Base-by-base conservation (phyloP, 2,329 filamentous ascomycete species). In the Colletotrichum tabaci region DNA sequence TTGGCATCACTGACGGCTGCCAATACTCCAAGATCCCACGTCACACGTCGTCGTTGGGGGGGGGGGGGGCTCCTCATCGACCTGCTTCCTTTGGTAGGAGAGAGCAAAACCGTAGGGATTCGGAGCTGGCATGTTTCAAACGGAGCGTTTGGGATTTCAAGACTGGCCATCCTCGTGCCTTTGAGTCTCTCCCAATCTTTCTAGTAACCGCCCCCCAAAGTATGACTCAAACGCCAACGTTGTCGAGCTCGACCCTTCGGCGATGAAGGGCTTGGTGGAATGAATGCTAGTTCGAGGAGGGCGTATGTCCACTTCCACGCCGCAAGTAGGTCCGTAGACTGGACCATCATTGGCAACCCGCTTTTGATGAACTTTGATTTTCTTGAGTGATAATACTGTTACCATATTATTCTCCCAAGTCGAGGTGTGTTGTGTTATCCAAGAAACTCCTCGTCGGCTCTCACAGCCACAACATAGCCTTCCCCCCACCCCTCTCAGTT, bases 111-210 rank as follows among this genome's bases (percentile, higher is more conserved):
- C n/a, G 2, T 7, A 21, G 12, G 46, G n/a, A 23, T 21, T 13
- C 46, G 4, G 18, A 49, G n/a, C 46, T 10, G 7, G 10, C 4
- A 12, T 18, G 21, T 10, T 23, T n/a, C 1, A 10, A n/a, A 46
- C 18, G 16, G 44, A 18, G 16, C 44, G 15, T 46, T 46, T 46
- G 2, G 16, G 42, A 56, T 63, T 42, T 73, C 35, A 1, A 58
- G n/a, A 38, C 46, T 56, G 44, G 67, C 35, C 64, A 13, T 72
- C 50, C 26, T 67, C 42, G 21, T 62, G n/a, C 71, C 67, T 8
- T 60, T 70, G 26, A 62, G 71, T 10, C 55, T 74, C 13, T 53
- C 70, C 44, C 16, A 56, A 10, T 66, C 61, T 3, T 61, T 67
- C 12, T 47, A 53, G 21, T 42, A 49, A n/a, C 60, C 58, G 42